Base-by-base conservation (phyloP, 768 basidiomycete genomes). In the Auriscalpium orientale region DNA sequence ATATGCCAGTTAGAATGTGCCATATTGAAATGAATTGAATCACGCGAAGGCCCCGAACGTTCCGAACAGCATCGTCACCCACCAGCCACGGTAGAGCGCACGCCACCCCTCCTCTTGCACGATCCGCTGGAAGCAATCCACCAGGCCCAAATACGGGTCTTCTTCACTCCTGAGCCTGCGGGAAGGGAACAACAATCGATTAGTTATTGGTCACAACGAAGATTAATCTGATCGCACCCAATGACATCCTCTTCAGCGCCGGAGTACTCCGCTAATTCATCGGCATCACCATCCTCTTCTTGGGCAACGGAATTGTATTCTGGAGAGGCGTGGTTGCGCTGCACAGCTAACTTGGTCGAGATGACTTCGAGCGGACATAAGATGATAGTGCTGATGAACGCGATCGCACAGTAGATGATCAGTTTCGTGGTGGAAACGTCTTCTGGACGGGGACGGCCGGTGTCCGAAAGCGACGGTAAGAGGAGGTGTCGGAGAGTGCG, bases 361-460 rank as follows among this genome's bases (percentile, higher is more conserved):
- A 92, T 85, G 33, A 93, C 89, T 65, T 93, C 91, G 28, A 93
- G 71, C 5, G 91, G 91, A 33, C 87, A 77, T 12, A 91, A 76
- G 54, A 89, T 64, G 13, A 65, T 62, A 2, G 84, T 82, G 69
- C 82, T 81, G 48, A 83, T 59, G 37, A 78, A 64, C 11, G 83
- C 77, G 55, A 88, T 71, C 52, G 74, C 59, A 20, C 87, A 66
- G 64, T 85, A 89, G 35, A 88, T 71, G 54, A 69, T 70, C 34
- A 86, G 58, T 54, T 76, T 81, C 56, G 79, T 60, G 2, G 71
- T 49, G 9, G 83, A 78, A 33, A 87, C 67, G 52, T 82, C 77
- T 49, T 67, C 63, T 4, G 66, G 65, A 43, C 68, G 57, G 7
- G 69, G 61, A 11, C 76, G 48, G 9, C 65, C 67, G 18, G 55